A percentile compares a stretch with the other conserved stretches of the same genome.
These are phyloP conservation scores for Eimeria praecox DNA, from an alignment of 169 alveolate genomes.

Conservation along the genomic window DNA sequence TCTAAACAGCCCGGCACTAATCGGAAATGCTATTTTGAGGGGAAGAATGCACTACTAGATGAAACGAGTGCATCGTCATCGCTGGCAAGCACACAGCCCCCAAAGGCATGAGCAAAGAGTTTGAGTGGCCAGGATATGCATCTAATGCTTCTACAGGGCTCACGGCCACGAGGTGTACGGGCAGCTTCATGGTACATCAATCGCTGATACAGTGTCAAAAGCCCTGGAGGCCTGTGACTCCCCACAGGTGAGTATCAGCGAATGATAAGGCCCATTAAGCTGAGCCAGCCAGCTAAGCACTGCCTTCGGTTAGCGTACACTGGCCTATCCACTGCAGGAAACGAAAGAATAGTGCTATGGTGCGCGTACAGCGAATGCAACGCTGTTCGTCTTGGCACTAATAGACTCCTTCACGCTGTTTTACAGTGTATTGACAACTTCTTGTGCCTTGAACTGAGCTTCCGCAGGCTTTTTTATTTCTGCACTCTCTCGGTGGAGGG, in stretches of 20 bases:
- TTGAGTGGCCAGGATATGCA: background rate
- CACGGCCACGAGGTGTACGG: conserved; percentile 91
- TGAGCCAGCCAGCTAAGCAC: background rate
- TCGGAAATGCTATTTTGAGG: conserved; percentile 83
- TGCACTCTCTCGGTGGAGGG: conserved; percentile 99
- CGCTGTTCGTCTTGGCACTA: background rate
- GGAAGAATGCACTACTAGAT: conserved; percentile 52
- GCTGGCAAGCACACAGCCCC: background rate
- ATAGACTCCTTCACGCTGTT: background rate
- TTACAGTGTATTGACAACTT: background rate
- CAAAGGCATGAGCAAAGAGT: background rate
- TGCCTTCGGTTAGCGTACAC: too few relatives aligned
- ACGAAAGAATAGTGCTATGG: background rate
- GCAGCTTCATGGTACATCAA: conserved; percentile 91
- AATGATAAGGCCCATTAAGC: background rate
- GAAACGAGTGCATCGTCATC: background rate
- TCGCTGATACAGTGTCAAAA: conserved; percentile 89
- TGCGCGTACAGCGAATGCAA: background rate
- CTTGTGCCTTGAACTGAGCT: background rate
- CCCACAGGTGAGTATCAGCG: conserved; percentile 23
- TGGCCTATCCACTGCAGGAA: background rate
- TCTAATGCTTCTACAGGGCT: conserved; percentile 52
- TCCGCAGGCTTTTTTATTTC: conserved; percentile 96
- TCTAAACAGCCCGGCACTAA: background rate
- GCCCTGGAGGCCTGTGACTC: conserved; percentile 77